Base-by-base conservation (phyloP, 345 rosid species). In the Citrus reticulata region DNA sequence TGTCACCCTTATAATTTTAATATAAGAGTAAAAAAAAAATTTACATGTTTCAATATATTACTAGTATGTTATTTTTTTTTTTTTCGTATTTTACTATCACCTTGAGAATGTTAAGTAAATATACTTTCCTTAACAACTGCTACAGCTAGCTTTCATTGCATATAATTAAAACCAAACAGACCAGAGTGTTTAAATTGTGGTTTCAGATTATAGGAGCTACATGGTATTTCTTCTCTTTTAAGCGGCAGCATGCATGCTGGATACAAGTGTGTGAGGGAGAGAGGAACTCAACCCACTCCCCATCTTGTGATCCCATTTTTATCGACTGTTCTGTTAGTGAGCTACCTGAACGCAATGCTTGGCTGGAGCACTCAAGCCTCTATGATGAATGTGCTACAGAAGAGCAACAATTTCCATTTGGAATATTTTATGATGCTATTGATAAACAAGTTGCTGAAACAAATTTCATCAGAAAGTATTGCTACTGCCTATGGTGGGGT, bases 401-500 rank as follows among this genome's bases (percentile, higher is more conserved):
- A 29, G 88, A 89, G 14, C 84, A 80, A 9, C 70, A 85, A 30
- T 90, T 90, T 40, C 86, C 86, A 73, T 96, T 90, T 60, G 98
- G 98, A 66, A 89, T 94, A 86, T 96, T 88, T 72, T 86, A 93
- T 5, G 89, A 86, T 66, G 97, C 95, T 27, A 91, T 91, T 78
- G 86, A 75, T n/a, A 86, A 85, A 81, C 81, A 90, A 3, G 95
- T 96, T 32, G 92, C 90, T 69, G 78, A 86, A 0, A 79, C 97
- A 6, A n/a, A 67, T 37, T 90, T 94, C 78, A 39, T 76, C 24
- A 85, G 89, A 39, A 96, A 93, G 75, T 92, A 87, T 80, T 91
- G 94, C 80, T 96, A 91, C 58, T 91, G 98, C 74, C 94, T 94
- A 51, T 94, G 99, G 97, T 94, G 96, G 95, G 98, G 98, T 24